A percentile compares a stretch with the other conserved stretches of the same genome.
Conservation (phyloP, 2,329 filamentous ascomycete genomes). For the Penicillium sp. region DNA sequence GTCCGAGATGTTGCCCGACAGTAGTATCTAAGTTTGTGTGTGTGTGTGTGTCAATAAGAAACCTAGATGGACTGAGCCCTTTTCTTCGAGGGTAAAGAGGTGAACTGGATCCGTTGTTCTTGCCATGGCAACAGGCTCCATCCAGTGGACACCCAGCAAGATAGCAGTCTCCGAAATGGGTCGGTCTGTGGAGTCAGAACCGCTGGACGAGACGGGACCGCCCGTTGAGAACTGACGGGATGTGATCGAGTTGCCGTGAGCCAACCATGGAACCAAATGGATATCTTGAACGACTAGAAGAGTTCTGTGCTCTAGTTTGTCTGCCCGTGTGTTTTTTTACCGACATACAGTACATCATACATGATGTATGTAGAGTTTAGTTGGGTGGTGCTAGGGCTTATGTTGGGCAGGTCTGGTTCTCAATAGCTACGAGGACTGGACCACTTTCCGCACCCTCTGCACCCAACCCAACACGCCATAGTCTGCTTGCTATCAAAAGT, state of each 20-base stretch:
- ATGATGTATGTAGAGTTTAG: conserved; percentile 7
- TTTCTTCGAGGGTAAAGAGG: background rate
- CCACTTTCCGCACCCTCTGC: background rate
- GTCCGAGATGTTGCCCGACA: conserved; percentile 35
- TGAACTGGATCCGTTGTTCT: conserved; percentile 10
- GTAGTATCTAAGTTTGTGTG: conserved; percentile 13
- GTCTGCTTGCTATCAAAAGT: background rate
- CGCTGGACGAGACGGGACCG: conserved; percentile 31
- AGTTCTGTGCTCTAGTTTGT: background rate
- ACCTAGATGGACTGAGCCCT: conserved; percentile 12
- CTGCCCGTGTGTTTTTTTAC: background rate
- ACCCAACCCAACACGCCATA: background rate
- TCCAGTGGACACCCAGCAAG: conserved; percentile 8
- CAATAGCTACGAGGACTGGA: conserved; percentile 1
- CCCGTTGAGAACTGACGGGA: conserved; percentile 23
- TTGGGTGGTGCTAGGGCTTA: conserved; percentile 4
- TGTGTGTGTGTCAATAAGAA: conserved; percentile 19
- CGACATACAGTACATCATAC: conserved; percentile 5
- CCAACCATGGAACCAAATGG: conserved; percentile 28
- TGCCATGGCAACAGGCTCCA: conserved; percentile 30
- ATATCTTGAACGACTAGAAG: conserved; percentile 4
- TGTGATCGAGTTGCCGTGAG: conserved; percentile 15
- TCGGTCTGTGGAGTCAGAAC: conserved; percentile 31
- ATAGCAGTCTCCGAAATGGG: conserved; percentile 18
- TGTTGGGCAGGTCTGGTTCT: background rate